A percentile compares a stretch with the other conserved stretches of the same genome.
Evolutionary conservation across 352 stramenopile species (phyloP).

Genomic region (Pythium sp.): DNA sequence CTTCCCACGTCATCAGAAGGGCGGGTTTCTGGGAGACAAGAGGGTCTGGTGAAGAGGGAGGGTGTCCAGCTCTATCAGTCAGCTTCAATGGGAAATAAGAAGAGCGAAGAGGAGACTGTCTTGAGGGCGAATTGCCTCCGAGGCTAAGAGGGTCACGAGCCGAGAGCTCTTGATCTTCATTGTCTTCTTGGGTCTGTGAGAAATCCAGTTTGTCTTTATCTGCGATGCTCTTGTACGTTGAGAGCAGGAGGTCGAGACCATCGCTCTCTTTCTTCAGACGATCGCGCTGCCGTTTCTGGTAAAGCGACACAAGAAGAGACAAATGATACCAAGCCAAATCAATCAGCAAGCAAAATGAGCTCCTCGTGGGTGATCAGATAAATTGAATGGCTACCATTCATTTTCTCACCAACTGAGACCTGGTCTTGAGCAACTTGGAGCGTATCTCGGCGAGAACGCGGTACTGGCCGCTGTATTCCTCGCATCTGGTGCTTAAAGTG

Average conservation of each 20-base stretch:
- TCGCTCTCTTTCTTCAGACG: slow-evolving; percentile 48
- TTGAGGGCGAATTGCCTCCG: background rate
- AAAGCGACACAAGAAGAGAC: background rate
- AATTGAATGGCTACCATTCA: background rate
- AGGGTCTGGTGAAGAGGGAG: background rate
- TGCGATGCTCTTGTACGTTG: slow-evolving; percentile 50
- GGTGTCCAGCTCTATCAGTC: background rate
- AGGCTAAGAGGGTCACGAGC: background rate
- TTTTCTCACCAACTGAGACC: slow-evolving; percentile 29
- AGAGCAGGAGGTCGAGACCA: slow-evolving; percentile 50
- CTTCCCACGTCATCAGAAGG: slow-evolving; percentile 74
- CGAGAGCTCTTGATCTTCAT: background rate
- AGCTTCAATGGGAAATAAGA: background rate
- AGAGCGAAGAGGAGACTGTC: background rate
- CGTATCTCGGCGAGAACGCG: slow-evolving; percentile 17
- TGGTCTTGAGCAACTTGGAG: slow-evolving; percentile 20
- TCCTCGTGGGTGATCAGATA: background rate
- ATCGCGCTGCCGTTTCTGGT: slow-evolving; percentile 36
- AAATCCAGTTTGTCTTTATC: slow-evolving; percentile 24
- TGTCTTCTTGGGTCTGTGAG: background rate
- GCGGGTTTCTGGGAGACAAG: slow-evolving; percentile 34
- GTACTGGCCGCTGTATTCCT: slow-evolving; percentile 43
- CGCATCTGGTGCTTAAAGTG: slow-evolving; percentile 29
- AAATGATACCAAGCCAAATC: background rate
- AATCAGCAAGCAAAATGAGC: background rate